phyloP scores from a whole-genome alignment of 139 green algal genomes.

The Chlorella vulgaris region DNA sequence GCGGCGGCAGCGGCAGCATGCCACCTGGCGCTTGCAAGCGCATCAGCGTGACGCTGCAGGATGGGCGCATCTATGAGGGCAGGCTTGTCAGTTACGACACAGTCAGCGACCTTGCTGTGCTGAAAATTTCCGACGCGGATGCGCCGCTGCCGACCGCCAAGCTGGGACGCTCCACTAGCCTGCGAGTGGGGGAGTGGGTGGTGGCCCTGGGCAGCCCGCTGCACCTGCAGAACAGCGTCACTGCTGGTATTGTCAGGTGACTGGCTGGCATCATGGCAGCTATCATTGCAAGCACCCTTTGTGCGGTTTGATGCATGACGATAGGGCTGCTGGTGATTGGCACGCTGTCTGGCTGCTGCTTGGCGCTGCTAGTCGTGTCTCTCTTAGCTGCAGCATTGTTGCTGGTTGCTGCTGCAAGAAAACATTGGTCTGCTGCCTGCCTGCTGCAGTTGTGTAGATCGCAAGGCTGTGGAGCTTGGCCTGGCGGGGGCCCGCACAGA shows the following conservation, averaged over 20 bases:
- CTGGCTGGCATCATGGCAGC: background rate
- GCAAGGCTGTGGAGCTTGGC: conserved; percentile 76
- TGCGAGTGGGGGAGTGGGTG: conserved; percentile 80
- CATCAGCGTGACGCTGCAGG: conserved; percentile 73
- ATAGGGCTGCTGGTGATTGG: background rate
- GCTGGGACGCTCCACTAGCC: conserved; percentile 43
- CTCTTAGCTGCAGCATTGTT: too few relatives aligned
- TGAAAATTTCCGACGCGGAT: conserved; percentile 57
- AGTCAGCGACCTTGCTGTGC: conserved; percentile 71
- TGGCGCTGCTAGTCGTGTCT: too few relatives aligned
- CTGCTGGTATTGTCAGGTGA: conserved; percentile 55
- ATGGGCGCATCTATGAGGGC: conserved; percentile 78
- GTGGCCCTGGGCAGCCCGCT: conserved; percentile 78
- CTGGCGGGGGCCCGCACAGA: conserved; percentile 60
- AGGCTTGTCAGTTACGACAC: conserved; percentile 65
- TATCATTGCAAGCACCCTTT: background rate
- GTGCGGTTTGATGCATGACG: too few relatives aligned
- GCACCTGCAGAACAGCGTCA: conserved; percentile 77
- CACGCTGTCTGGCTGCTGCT: background rate
- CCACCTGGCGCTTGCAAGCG: conserved; percentile 3
- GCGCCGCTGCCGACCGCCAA: conserved; percentile 54
- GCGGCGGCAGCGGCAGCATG: background rate
- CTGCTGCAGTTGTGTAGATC: conserved; percentile 60
- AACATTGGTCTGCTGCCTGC: background rate
- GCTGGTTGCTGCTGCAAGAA: too few relatives aligned